Base-by-base conservation (phyloP, 176 grass and related monocot species). In the Aegilops sharonensis region DNA sequence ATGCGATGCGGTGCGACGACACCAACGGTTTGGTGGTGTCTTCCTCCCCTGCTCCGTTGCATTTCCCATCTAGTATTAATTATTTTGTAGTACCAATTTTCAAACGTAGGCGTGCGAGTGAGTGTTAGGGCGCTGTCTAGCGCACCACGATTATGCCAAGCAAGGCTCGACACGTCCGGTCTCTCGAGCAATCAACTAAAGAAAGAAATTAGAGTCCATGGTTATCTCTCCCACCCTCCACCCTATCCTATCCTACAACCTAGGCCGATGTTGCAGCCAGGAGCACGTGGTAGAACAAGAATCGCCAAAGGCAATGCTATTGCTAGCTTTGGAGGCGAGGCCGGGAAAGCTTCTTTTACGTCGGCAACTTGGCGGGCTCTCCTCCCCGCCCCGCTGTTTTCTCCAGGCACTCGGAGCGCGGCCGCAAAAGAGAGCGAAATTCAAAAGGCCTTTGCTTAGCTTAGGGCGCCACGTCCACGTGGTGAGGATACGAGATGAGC, bases 301-400 rank as follows among this genome's bases (percentile, higher is more conserved):
- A 69, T 78, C 67, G 45, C 20, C 35, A 82, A 90, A 83, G 79
- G 29, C 80, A 69, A 17, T 2, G 50, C 15, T 18, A 54, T 81
- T 61, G 40, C 68, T 63, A 45, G 76, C 89, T 84, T 91, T 91
- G 62, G 79, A 62, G 42, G 50, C 74, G 39, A 69, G n/a, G 69
- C 76, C 20, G 34, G 86, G 20, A 91, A 91, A 88, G 85, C 85
- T 3, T 87, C 77, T 84, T 87, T 87, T 29, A 64, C 89, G 68
- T 21, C 6, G 18, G 57, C 84, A 66, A 54, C 5, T 65, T 45
- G 81, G 60, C 70, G 63, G 78, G 30, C 70, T 69, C 30, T 20
- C 54, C 8, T 24, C 60, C 32, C 32, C 32, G 32, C 32, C 32
- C n/a, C 60, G 36, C 72, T 75, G 71, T 78, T 89, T 31, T 35